A percentile compares a stretch with the other conserved stretches of the same genome.
Evolutionary conservation across 2,329 filamentous ascomycete species (phyloP).

Genomic region (Penicillium sp.): DNA sequence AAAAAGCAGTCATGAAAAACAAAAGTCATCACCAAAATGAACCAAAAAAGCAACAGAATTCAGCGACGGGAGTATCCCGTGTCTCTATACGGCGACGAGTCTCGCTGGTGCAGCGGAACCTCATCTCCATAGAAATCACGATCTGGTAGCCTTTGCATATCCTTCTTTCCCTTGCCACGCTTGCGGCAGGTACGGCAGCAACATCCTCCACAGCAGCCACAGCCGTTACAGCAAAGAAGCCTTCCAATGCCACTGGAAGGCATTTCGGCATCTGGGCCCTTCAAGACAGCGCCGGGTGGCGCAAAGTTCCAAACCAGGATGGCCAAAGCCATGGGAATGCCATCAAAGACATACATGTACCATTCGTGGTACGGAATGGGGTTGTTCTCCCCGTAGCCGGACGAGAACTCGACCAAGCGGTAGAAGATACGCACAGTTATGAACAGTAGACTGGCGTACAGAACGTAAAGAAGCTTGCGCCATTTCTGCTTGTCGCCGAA

Average conservation of each 20-base stretch:
- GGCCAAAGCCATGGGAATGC: constrained; percentile 42
- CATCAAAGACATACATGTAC: constrained; percentile 43
- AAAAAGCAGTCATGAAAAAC: neutral
- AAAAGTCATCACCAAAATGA: neutral
- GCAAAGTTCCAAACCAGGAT: constrained; percentile 29
- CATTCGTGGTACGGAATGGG: constrained; percentile 42
- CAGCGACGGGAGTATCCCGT: neutral
- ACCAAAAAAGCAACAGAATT: neutral
- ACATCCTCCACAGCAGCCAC: neutral
- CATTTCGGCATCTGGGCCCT: constrained; percentile 1
- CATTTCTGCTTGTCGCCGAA: neutral
- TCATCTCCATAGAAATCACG: neutral
- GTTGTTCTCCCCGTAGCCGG: constrained; percentile 33
- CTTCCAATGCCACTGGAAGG: constrained; percentile 4
- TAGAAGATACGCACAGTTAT: constrained; percentile 59
- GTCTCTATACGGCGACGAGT: neutral
- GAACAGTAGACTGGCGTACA: constrained; percentile 54
- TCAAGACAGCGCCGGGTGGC: constrained; percentile 1
- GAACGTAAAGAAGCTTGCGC: constrained; percentile 12
- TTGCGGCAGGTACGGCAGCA: constrained; percentile 8
- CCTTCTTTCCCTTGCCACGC: neutral
- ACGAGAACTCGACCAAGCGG: constrained; percentile 62
- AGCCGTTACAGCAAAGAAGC: constrained; percentile 1
- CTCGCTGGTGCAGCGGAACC: neutral
- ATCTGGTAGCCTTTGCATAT: constrained; percentile 2